Percentiles rank a stretch among this genome's conserved stretches.
phyloP scores from a whole-genome alignment of 345 rosid species.

The Syzygium grande region DNA sequence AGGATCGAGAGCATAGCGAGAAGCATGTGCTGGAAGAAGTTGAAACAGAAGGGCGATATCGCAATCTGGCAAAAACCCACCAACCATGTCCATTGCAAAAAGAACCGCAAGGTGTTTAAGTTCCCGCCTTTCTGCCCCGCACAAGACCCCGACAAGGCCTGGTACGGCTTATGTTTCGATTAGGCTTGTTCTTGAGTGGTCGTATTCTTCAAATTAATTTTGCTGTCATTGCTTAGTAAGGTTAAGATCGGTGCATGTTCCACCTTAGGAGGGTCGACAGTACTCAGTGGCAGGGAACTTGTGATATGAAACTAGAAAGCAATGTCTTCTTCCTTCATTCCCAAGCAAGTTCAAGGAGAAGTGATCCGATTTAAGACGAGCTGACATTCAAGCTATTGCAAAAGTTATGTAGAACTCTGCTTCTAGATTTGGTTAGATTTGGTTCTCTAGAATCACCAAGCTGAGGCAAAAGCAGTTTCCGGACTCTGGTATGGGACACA shows the following conservation, averaged over 20 bases:
- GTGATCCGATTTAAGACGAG: not conserved
- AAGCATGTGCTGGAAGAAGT: constrained; percentile 84
- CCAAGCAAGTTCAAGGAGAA: not conserved
- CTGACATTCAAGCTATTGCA: not conserved
- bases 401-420: not conserved
- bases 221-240: not conserved
- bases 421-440: not conserved
- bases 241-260: not conserved
- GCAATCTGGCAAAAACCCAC: constrained; percentile 90
- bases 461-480: not conserved
- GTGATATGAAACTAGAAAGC: not conserved
- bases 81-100: constrained; percentile 70
- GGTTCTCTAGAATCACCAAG: not conserved
- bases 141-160: constrained; percentile 70
- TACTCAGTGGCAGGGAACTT: not conserved
- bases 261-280: not conserved
- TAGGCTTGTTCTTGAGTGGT: not conserved
- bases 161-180: constrained; percentile 22
- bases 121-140: constrained; percentile 52
- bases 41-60: constrained; percentile 50
- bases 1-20: constrained; percentile 49
- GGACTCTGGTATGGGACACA: not conserved
- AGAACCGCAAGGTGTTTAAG: constrained; percentile 41
- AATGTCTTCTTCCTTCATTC: not conserved
- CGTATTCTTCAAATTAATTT: not conserved